Conservation (phyloP, 345 rosid species). For the Xanthoceras sorbifolium region DNA sequence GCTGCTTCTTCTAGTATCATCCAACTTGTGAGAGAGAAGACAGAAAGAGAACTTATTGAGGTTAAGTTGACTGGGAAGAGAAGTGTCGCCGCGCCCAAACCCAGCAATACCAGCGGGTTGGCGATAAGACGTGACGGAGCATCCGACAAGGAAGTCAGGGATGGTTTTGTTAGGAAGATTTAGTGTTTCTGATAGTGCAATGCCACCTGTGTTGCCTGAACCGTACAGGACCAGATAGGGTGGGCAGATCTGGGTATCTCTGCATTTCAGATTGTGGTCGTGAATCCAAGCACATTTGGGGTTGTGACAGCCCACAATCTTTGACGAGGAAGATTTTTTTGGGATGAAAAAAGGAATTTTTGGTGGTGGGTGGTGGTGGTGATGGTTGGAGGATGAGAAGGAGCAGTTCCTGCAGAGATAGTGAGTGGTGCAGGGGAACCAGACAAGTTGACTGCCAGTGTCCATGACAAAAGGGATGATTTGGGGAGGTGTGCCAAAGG, state of each 20-base stretch:
- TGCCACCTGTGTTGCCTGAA: constrained; percentile 37
- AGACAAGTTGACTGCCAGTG: constrained; percentile 39
- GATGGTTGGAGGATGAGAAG: no score
- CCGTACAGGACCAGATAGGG: constrained; percentile 41
- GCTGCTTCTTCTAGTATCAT: constrained; percentile 29
- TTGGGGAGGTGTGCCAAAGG: constrained; percentile 37
- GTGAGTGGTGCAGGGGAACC: constrained; percentile 47
- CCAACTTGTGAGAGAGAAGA: constrained; percentile 39
- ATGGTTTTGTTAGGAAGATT: constrained; percentile 17
- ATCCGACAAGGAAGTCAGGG: constrained; percentile 39
- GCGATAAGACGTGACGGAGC: constrained; percentile 40
- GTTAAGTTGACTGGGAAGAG: constrained; percentile 39
- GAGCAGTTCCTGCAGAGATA: constrained; percentile 42
- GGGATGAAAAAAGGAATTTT: constrained; percentile 35
- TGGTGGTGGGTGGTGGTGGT: background rate
- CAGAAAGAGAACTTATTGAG: constrained; percentile 47
- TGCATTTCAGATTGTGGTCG: constrained; percentile 12
- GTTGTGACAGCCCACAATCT: constrained; percentile 39
- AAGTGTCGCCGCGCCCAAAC: constrained; percentile 39
- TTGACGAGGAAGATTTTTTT: constrained; percentile 33
- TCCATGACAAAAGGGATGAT: constrained; percentile 32
- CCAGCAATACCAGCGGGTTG: constrained; percentile 48
- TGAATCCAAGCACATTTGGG: constrained; percentile 53
- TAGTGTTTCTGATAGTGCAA: constrained; percentile 41
- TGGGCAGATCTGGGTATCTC: constrained; percentile 37